A percentile compares a stretch with the other conserved stretches of the same genome.
Conservation (phyloP, 495 filamentous ascomycete species). For the Aspergillus steynii region DNA sequence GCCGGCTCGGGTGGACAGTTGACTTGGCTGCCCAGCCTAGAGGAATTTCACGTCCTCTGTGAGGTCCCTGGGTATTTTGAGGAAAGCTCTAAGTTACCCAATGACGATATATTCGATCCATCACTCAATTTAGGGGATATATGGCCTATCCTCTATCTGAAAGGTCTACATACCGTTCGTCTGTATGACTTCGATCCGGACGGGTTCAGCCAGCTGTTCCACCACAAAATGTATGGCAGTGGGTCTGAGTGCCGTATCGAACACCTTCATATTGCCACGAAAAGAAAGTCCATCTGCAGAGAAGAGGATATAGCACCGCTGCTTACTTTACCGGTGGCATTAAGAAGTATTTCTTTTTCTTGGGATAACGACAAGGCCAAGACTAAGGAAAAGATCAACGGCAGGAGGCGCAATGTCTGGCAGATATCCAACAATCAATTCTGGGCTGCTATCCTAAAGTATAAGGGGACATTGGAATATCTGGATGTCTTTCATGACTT, state of each 20-base stretch:
- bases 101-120: slow-evolving; percentile 1
- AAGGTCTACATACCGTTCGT: background rate
- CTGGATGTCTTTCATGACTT: background rate
- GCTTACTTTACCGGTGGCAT: background rate
- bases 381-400: background rate
- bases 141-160: slow-evolving; percentile 8
- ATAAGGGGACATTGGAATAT: background rate
- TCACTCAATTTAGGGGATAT: slow-evolving; percentile 3
- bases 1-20: background rate
- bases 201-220: background rate
- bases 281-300: slow-evolving; percentile 3
- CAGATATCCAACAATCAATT: background rate
- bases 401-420: background rate
- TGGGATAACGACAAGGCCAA: background rate
- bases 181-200: slow-evolving; percentile 11
- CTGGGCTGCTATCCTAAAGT: background rate
- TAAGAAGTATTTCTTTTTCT: background rate
- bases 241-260: slow-evolving; percentile 4
- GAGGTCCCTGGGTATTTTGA: slow-evolving; percentile 6
- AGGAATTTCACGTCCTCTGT: slow-evolving; percentile 7
- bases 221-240: background rate
- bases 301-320: background rate
- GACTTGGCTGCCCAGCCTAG: background rate
- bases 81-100: background rate
- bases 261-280: slow-evolving; percentile 11